phyloP scores from a whole-genome alignment of 2,329 filamentous ascomycete genomes.

The Cercospora citrullina region DNA sequence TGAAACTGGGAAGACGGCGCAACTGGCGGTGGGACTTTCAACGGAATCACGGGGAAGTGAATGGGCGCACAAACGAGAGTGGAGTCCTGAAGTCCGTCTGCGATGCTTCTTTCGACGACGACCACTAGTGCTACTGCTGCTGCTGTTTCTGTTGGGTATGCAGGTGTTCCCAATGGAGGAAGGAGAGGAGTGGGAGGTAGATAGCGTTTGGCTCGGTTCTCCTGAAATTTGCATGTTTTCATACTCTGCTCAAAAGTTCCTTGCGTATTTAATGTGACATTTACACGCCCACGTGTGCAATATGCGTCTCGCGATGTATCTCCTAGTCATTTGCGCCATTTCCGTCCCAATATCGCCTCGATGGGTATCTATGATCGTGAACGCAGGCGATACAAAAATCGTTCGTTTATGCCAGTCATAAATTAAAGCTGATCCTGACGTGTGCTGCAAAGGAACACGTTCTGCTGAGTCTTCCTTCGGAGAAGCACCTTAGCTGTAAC shows the following conservation, averaged over 20 bases:
- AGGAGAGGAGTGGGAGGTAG: background rate
- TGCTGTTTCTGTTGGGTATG: background rate
- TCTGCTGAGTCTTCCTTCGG: background rate
- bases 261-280: background rate
- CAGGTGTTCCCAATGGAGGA: background rate
- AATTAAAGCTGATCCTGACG: background rate
- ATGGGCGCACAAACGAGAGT: background rate
- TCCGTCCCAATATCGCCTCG: background rate
- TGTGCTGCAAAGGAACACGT: background rate
- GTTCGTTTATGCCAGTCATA: background rate
- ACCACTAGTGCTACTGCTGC: background rate
- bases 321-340: background rate
- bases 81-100: background rate
- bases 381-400: background rate
- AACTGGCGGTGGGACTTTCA: background rate
- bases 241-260: background rate
- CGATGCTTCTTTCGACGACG: background rate
- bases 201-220: background rate
- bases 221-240: conserved; percentile 1
- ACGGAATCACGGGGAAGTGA: background rate
- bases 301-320: background rate
- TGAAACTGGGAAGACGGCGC: background rate
- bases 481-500: background rate
- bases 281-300: background rate
- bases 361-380: background rate